Evolutionary conservation across 228 moss, liverwort and hornwort genomes (phyloP).

Genomic region (Sphagnum magellanicum): DNA sequence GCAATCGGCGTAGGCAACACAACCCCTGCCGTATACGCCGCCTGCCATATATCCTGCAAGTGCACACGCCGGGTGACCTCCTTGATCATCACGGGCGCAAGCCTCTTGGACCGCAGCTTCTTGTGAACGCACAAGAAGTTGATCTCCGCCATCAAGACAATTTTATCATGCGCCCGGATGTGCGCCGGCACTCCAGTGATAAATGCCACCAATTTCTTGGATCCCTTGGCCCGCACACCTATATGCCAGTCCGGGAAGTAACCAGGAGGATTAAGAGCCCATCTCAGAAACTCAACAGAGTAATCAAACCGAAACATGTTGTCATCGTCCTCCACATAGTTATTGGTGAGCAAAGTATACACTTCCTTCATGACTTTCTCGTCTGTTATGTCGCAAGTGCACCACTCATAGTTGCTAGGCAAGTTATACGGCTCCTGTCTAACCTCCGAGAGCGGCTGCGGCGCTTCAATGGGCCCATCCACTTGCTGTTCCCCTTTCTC

Average conservation of each 20-base stretch:
- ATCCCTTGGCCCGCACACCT: constrained; percentile 47
- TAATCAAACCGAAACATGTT: constrained; percentile 66
- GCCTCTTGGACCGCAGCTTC: constrained; percentile 55
- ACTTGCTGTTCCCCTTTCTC: constrained; percentile 15
- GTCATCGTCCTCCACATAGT: constrained; percentile 62
- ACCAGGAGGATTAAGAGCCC: constrained; percentile 51
- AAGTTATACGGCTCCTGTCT: constrained; percentile 46
- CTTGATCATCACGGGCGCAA: constrained; percentile 49
- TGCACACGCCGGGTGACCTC: constrained; percentile 55
- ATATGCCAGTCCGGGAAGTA: constrained; percentile 53
- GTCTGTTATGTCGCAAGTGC: constrained; percentile 43
- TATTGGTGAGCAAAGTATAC: constrained; percentile 45
- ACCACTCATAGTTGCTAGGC: constrained; percentile 49
- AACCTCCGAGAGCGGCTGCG: constrained; percentile 33
- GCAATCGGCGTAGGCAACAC: constrained; percentile 52
- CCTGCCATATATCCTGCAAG: constrained; percentile 53
- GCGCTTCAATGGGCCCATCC: constrained; percentile 39
- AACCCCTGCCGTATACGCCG: constrained; percentile 50
- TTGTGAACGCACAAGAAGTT: constrained; percentile 61
- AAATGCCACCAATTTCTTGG: constrained; percentile 51
- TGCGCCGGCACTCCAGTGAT: constrained; percentile 49
- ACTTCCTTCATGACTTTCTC: constrained; percentile 47
- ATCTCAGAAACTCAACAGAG: constrained; percentile 45
- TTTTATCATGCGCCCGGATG: constrained; percentile 23
- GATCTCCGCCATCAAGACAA: constrained; percentile 48